Conservation (phyloP, 768 basidiomycete species). For the Hypholoma sublateritium region DNA sequence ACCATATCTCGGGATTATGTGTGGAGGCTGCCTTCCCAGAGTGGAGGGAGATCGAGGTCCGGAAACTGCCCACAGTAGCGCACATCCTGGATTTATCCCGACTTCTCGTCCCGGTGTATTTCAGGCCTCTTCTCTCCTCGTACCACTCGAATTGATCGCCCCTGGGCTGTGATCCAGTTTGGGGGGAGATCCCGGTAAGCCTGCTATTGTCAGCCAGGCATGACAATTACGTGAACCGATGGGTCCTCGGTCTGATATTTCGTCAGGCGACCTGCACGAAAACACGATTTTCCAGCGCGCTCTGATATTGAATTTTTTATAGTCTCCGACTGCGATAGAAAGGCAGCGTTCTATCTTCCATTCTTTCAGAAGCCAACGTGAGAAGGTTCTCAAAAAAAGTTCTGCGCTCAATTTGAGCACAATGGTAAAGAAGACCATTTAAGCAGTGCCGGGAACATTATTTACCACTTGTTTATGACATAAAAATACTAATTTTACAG, state of each 20-base stretch:
- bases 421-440: no score
- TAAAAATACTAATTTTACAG: no score
- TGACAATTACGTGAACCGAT: not conserved
- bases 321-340: not conserved
- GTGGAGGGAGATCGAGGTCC: no score
- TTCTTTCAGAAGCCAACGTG: not conserved
- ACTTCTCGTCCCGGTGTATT: no score
- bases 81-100: no score
- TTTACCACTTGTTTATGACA: no score
- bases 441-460: no score
- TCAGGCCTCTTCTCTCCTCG: no score
- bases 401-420: not conserved
- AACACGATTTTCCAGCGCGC: not conserved
- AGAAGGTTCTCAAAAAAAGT: not conserved
- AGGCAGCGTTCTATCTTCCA: not conserved
- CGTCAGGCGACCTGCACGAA: not conserved
- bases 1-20: conserved; percentile 6
- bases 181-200: not conserved
- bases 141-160: not conserved
- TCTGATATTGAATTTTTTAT: not conserved
- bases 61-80: no score
- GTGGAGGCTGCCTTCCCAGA: not conserved
- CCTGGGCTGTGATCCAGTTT: not conserved
- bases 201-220: not conserved
- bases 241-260: not conserved